Conservation (phyloP, 768 basidiomycete genomes). For the Phallus indusiatus region DNA sequence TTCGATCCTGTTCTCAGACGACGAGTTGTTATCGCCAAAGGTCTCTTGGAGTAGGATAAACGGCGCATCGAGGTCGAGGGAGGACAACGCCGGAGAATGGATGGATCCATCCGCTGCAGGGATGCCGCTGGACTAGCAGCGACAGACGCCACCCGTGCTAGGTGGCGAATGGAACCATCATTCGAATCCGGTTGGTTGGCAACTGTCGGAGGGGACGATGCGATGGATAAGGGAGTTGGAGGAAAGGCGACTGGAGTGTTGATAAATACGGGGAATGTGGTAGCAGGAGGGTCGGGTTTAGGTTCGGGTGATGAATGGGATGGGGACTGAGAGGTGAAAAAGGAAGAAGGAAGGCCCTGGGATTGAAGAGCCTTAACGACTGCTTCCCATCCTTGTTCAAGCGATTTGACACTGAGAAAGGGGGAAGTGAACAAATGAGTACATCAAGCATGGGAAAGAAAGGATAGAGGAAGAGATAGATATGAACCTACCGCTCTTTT, state of each 20-base stretch:
- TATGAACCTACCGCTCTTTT: conserved; percentile 38
- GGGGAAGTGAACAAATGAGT: not conserved
- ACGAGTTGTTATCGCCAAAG: conserved; percentile 11
- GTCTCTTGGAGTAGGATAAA: conserved; percentile 18
- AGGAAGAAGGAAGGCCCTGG: conserved; percentile 48
- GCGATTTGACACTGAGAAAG: conserved; percentile 41
- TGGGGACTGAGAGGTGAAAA: conserved; percentile 25
- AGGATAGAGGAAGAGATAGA: not conserved
- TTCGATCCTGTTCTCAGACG: conserved; percentile 58
- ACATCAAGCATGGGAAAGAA: not conserved
- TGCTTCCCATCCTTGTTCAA: conserved; percentile 75
- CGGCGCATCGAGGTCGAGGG: conserved; percentile 11
- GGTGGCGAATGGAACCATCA: conserved; percentile 81
- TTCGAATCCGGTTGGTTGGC: conserved; percentile 22
- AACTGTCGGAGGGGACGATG: conserved; percentile 23
- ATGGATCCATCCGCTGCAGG: conserved; percentile 83
- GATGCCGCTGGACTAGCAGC: conserved; percentile 45
- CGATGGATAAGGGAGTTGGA: conserved; percentile 20
- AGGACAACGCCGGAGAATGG: conserved; percentile 6
- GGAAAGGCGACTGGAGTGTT: conserved; percentile 23
- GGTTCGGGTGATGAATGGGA: conserved; percentile 12
- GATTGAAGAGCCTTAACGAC: conserved; percentile 66
- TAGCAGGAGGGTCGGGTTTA: conserved; percentile 15
- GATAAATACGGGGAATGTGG: conserved; percentile 10
- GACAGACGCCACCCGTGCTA: conserved; percentile 92